Base-by-base conservation (phyloP, 208 protist species). In the Trypanosoma mega region DNA sequence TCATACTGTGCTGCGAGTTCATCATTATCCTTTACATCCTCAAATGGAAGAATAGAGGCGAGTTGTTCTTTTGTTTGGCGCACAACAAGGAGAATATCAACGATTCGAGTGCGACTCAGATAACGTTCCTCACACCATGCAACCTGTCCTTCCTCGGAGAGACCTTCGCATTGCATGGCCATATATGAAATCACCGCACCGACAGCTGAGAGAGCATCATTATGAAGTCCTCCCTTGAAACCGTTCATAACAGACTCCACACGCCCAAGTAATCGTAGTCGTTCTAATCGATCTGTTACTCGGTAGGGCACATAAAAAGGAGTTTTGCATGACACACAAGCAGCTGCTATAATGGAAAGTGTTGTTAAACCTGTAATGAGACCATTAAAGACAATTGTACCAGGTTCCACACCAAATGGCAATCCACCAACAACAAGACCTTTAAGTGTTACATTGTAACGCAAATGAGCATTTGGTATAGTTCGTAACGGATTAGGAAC, bases 31-130 rank as follows among this genome's bases (percentile, higher is more conserved):
- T 30, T 69, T 8, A 86, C 70, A 39, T 93, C 71, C 31, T 76
- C 72, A 45, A 88, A 89, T 14, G 81, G 80, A 26, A 87, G 44
- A 20, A 84, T 67, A 14, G 78, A 58, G 21, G 59, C 64, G 60
- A 87, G 69, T 65, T 93, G 85, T 55, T 87, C 80, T 61, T 79
- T 86, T 43, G 86, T 86, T 66, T 93, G 85, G 23, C 51, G 29
- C 43, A 85, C 76, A 26, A 90, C 55, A 58, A 82, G 76, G 23
- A 90, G 49, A 20, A 74, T 87, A 47, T 90, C 82, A 9, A 72
- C 51, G 27, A 89, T 68, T 18, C 85, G 81, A 18, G 72, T 77
- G 12, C 77, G 80, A 65, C 79, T 93, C n/a, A 89, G 31, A 48
- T 62, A 76, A 27, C 78, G 79, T 43, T 78, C 61, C 43, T 76